Conservation (phyloP, 192 early-diverging fungal genomes). For the Coemansia sp. region DNA sequence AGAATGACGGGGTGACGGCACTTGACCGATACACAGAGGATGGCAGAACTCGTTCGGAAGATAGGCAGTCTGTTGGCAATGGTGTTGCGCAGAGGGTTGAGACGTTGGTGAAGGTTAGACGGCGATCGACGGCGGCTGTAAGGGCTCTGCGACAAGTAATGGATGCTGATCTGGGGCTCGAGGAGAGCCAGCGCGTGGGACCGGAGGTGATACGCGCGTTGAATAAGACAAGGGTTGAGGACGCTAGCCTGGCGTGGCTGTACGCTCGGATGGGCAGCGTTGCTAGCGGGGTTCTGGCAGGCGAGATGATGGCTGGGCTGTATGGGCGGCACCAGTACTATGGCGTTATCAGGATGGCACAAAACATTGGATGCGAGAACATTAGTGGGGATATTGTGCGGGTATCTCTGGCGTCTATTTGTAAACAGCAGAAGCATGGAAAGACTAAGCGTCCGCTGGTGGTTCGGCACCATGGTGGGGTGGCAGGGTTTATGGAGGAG, state of each 20-base stretch:
- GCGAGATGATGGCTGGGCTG: background rate
- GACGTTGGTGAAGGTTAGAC: background rate
- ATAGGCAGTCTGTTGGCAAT: background rate
- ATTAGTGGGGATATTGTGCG: conserved; percentile 6
- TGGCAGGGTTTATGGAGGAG: background rate
- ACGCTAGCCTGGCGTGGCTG: background rate
- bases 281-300: background rate
- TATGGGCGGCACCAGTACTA: background rate
- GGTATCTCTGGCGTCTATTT: conserved; percentile 9
- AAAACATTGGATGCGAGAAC: background rate
- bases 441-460: background rate
- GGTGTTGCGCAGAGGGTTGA: background rate
- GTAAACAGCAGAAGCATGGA: conserved; percentile 8
- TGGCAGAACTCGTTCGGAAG: background rate
- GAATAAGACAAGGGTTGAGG: background rate
- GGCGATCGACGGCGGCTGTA: background rate
- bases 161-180: background rate
- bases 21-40: background rate
- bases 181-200: background rate
- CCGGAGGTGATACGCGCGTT: background rate
- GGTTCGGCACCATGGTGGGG: background rate
- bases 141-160: background rate
- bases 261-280: background rate
- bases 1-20: background rate
- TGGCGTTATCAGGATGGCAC: background rate